Evolutionary conservation across 2,329 filamentous ascomycete genomes (phyloP).

Genomic region (Trichoderma lentiforme): DNA sequence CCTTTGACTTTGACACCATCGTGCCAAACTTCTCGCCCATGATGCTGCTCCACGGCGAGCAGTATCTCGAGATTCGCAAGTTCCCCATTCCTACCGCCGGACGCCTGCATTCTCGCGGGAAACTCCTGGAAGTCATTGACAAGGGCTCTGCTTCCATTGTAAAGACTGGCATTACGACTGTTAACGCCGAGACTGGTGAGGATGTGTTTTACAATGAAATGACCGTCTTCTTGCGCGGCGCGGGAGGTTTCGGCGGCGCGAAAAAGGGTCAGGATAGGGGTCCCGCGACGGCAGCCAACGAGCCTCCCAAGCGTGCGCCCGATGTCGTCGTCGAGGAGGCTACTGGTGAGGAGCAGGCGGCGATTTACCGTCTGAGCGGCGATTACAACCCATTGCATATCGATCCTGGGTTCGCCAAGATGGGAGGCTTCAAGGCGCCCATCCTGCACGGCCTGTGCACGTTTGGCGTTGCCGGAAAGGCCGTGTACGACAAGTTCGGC

Average conservation of each 20-base stretch:
- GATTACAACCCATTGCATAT: slow-evolving; percentile 97
- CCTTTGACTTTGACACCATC: slow-evolving; percentile 76
- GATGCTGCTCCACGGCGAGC: slow-evolving; percentile 98
- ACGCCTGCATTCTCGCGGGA: slow-evolving; percentile 69
- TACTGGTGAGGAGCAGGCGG: slow-evolving; percentile 88
- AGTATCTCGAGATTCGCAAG: slow-evolving; percentile 92
- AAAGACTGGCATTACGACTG: slow-evolving; percentile 75
- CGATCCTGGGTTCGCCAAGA: slow-evolving; percentile 89
- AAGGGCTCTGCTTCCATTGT: slow-evolving; percentile 89
- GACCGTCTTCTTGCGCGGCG: slow-evolving; percentile 87
- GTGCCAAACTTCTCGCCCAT: slow-evolving; percentile 96
- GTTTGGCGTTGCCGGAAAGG: slow-evolving; percentile 88
- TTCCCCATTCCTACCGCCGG: slow-evolving; percentile 86
- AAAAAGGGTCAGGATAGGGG: slow-evolving; percentile 76
- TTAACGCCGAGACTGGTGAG: slow-evolving; percentile 79
- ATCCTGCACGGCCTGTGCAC: slow-evolving; percentile 97
- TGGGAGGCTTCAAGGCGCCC: slow-evolving; percentile 89
- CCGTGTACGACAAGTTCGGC: slow-evolving; percentile 79
- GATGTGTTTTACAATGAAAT: slow-evolving; percentile 96
- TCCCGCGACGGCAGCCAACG: slow-evolving; percentile 74
- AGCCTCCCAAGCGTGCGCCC: slow-evolving; percentile 70
- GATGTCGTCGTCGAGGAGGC: slow-evolving; percentile 81
- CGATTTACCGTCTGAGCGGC: slow-evolving; percentile 86
- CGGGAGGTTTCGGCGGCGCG: slow-evolving; percentile 83
- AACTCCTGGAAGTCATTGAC: slow-evolving; percentile 90